Conservation (phyloP, 2,329 filamentous ascomycete genomes). For the Claviceps pusilla region DNA sequence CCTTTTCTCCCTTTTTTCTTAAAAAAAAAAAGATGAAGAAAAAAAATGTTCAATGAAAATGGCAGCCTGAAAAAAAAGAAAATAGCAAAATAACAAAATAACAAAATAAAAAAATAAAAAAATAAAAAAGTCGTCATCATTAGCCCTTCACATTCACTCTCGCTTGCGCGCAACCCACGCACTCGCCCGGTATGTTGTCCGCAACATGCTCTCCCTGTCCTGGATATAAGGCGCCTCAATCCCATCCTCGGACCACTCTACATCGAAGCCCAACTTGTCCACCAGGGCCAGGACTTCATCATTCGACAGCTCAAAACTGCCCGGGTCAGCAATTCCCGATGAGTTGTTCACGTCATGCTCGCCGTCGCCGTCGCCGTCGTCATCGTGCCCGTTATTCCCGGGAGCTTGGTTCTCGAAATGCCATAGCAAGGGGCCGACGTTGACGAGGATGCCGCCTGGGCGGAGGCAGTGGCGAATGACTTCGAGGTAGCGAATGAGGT, state of each 20-base stretch:
- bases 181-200: conserved; percentile 63
- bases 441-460: conserved; percentile 68
- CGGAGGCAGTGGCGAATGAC: conserved; percentile 65
- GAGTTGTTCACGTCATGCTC: conserved; percentile 33
- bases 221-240: conserved; percentile 75
- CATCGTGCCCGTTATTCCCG: conserved; percentile 38
- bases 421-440: conserved; percentile 84
- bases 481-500: conserved; percentile 78
- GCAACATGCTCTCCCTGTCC: conserved; percentile 70
- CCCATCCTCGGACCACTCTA: conserved; percentile 47
- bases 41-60: too few species aligned
- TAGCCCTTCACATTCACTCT: not conserved
- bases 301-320: conserved; percentile 76
- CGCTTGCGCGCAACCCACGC: conserved; percentile 76
- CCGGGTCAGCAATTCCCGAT: conserved; percentile 70
- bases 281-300: conserved; percentile 75
- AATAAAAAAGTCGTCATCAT: not conserved
- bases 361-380: conserved; percentile 35
- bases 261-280: conserved; percentile 56
- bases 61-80: too few species aligned
- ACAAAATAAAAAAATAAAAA: not conserved
- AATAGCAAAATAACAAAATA: not conserved
- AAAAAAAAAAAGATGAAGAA: too few species aligned
- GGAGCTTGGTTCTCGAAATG: conserved; percentile 72
- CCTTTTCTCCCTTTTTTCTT: too few species aligned